Evolutionary conservation across 495 filamentous ascomycete species (phyloP), one percentile per base, ranked within the genome.

Genomic region (Xylaria acuta): DNA sequence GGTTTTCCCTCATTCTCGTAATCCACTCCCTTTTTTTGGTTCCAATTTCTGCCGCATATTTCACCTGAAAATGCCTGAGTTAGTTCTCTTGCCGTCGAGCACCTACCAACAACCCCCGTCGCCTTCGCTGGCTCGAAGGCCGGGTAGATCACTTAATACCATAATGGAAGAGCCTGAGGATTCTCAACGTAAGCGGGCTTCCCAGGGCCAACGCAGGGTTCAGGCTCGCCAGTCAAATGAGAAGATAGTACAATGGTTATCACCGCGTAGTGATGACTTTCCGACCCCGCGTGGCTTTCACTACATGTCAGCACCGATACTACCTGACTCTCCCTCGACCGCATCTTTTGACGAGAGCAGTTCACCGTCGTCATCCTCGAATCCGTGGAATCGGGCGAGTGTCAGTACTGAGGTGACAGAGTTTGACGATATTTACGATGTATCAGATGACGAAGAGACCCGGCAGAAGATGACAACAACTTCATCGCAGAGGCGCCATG

Each of bases 391-490:
- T 71, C 82, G 83, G 64, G 77, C 85, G 47, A 89, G 86, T 72
- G 84, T 84, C 56, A 83, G 84, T 69, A 88, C 86, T 58, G 84
- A 88, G 62, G 86, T 81, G 53, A 89, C 86, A 73, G 90, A 92
- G 41, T 95, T 94, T 77, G 93, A 96, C 77, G 93, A 96, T 71
- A 81, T 97, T 27, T 97, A 97, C 75, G 93, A 97, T 79, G 86
- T 92, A 41, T 93, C 92, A 9, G 89, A 92, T 66, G 93, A 97
- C 56, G 83, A 85, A 64, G 72, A 78, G 34, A 71, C 70, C 34
- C 72, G 64, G 59, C 71, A 71, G 36, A 73, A 71, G 45, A 77
- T 77, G 53, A 80, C 82, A 16, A 72, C 70, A 65, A 76, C 63
- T 25, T 79, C 77, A n/a, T 77, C 77, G 59, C 34, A 76, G 51